Evolutionary conservation across 345 rosid genomes (phyloP).

Genomic region (Salix viminalis): DNA sequence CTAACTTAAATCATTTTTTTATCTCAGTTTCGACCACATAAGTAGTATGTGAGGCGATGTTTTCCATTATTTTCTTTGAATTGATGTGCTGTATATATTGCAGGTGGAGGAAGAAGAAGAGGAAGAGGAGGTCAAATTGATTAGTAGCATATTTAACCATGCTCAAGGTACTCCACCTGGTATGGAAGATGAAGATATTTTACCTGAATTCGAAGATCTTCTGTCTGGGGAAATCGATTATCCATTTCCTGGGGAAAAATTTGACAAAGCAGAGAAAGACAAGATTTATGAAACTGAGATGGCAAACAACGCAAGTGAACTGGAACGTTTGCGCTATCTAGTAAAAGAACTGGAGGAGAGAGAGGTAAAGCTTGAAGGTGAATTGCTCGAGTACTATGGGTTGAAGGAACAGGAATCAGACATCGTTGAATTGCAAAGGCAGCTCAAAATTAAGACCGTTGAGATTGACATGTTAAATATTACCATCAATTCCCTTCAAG

Average conservation of each 20-base stretch:
- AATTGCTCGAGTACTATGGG: slow-evolving; percentile 88
- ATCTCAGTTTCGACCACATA: not conserved
- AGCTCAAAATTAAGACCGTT: slow-evolving; percentile 87
- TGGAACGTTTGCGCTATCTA: slow-evolving; percentile 61
- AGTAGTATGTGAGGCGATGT: not conserved
- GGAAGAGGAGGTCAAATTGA: slow-evolving; percentile 88
- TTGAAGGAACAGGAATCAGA: slow-evolving; percentile 87
- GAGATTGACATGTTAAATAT: slow-evolving; percentile 91
- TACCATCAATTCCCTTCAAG: slow-evolving; percentile 74
- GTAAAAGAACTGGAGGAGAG: slow-evolving; percentile 84
- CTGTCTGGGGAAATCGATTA: slow-evolving; percentile 77
- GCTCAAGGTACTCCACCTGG: slow-evolving; percentile 39
- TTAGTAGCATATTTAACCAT: slow-evolving; percentile 65
- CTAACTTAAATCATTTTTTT: not conserved
- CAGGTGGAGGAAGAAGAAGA: slow-evolving; percentile 70
- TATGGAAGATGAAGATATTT: slow-evolving; percentile 52
- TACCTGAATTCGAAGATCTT: slow-evolving; percentile 78
- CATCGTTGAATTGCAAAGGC: slow-evolving; percentile 66
- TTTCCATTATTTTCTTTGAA: not conserved
- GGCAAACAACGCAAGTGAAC: slow-evolving; percentile 69
- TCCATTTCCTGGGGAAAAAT: slow-evolving; percentile 50
- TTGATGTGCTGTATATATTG: slow-evolving; percentile 14
- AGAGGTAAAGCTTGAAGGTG: slow-evolving; percentile 92
- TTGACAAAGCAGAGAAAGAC: slow-evolving; percentile 55
- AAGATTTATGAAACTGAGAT: slow-evolving; percentile 57